Evolutionary conservation across 345 rosid genomes (phyloP).

Genomic region (Cardamine occulta): DNA sequence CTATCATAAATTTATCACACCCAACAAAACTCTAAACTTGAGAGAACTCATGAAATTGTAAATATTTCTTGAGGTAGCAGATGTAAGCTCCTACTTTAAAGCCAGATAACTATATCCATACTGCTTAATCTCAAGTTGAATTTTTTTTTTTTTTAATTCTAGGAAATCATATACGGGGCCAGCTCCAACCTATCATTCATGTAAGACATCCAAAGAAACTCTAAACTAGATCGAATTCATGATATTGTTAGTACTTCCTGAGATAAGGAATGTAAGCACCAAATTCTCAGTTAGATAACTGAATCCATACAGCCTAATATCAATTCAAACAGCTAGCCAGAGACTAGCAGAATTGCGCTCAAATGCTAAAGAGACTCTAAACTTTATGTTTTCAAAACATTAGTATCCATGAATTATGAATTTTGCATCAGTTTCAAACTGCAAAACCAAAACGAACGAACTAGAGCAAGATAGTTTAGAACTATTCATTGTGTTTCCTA

Average conservation of each 20-base stretch:
- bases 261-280: background rate
- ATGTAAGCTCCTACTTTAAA: background rate
- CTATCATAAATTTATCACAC: background rate
- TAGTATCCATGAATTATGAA: background rate
- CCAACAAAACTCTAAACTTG: constrained; percentile 2
- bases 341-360: background rate
- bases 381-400: background rate
- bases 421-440: background rate
- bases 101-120: background rate
- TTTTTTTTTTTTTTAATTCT: background rate
- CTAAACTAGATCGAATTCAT: background rate
- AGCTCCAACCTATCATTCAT: background rate
- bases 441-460: constrained; percentile 4
- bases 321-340: background rate
- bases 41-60: background rate
- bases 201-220: background rate
- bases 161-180: background rate
- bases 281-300: background rate
- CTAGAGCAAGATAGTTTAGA: background rate
- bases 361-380: background rate
- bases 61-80: background rate
- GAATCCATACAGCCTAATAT: background rate
- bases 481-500: background rate
- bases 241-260: background rate
- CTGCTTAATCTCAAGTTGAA: background rate